Evolutionary conservation across 352 stramenopile species (phyloP), one percentile per base, ranked within the genome.

Genomic region (Pythium insidiosum): DNA sequence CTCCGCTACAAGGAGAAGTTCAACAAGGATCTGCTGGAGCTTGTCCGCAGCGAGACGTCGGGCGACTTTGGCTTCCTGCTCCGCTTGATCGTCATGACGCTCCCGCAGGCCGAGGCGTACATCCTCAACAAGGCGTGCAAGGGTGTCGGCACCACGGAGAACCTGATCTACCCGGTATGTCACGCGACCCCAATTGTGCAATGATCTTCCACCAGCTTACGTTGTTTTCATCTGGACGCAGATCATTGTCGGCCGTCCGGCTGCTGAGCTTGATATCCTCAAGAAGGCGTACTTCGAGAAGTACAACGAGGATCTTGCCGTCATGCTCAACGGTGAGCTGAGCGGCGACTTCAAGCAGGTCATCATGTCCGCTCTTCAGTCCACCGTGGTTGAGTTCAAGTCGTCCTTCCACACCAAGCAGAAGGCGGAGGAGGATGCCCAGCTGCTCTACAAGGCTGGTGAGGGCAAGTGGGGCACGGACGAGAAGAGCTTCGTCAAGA

Each of bases 401-500:
- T 40, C 50, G 21, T 36, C 25, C 5, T 58, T 87, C 55, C 74
- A 89, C 63, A 86, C 72, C 11, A 53, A 62, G 21, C 60, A 67
- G 22, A 86, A 87, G 58, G 78, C 74, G 18, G 66, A 68, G 21
- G 63, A 77, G 28, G 63, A 88, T 35, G 73, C 67, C 12, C 66
- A 88, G 15, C 43, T 60, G 12, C 53, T 90, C 25, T 90, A 87
- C 63, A 85, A 85, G 20, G 70, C 78, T 4, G 78, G 78, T 30
- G 71, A 90, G 43, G 78, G 73, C 50, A 84, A 87, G 54, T 87
- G 71, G 70, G 74, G 74, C 42, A 90, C 74, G 33, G 74, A 90
- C 50, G 73, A 82, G 39, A 66, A 73, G 11, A 50, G 34, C 3
- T 87, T 90, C 49, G 58, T 76, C 22, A 86, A 84, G 50, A 57